Base-by-base conservation (phyloP, 106 monocot species). In the Allium sativum region DNA sequence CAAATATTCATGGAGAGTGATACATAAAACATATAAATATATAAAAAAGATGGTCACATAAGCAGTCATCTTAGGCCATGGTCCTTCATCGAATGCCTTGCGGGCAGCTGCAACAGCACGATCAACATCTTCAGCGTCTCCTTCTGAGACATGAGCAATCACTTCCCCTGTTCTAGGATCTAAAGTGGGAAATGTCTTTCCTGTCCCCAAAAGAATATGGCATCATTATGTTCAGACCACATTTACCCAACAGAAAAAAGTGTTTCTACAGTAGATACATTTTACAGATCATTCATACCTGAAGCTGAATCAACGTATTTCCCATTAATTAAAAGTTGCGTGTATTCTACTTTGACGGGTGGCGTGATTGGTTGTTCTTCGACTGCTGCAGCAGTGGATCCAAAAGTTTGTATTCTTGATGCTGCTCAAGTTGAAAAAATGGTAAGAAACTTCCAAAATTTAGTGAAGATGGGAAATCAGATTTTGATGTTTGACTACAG, bases 71-170 rank as follows among this genome's bases (percentile, higher is more conserved):
- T 59, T 94, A 21, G 85, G 85, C 93, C 93, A 94, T 16, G 89
- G 93, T 21, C 93, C 93, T 72, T 89, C 80, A 70, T 94, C 93
- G 56, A 94, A 94, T 0, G 93, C 93, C 80, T 94, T 85, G 63
- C 93, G 82, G 61, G 93, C 93, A 55, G 85, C 89, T 21, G 12
- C 13, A 7, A 94, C 93, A 40, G 93, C 93, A 22, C 64, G 65
- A 64, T 89, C 68, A 42, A 89, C 31, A 62, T 94, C 93, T 68
- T 86, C 89, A 0, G 51, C 67, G 70, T 94, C 89, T 8, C 89
- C 93, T 71, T 94, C 93, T 8, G 93, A 73, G 40, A 94, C 93
- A 72, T 94, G 80, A 6, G 89, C 78, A 66, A 94, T 94, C 59
- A 89, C 83, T 60, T 94, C 86, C 12, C 89, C 93, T 0, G 89